Percentiles rank a stretch among this genome's conserved stretches.
Conservation (phyloP, 2,329 filamentous ascomycete species). For the Apiospora pterosperma region DNA sequence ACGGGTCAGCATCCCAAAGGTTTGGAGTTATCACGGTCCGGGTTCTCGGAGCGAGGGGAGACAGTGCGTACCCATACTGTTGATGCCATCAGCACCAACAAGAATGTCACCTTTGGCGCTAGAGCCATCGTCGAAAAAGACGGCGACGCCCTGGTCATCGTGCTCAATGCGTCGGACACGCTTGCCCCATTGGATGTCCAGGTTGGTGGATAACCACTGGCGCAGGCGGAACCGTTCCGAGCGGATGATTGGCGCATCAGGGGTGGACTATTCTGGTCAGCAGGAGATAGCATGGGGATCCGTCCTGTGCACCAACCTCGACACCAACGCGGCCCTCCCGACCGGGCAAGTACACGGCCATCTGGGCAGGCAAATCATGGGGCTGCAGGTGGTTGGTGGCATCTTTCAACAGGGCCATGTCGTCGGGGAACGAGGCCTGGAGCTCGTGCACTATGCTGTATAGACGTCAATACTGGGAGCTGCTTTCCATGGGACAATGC, state of each 20-base stretch:
- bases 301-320: too few species aligned
- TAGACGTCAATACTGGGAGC: too few species aligned
- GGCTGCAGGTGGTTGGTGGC: not conserved
- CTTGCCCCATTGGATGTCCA: slow-evolving; percentile 24
- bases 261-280: not conserved
- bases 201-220: slow-evolving; percentile 20
- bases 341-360: not conserved
- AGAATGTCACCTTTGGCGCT: slow-evolving; percentile 20
- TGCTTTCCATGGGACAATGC: too few species aligned
- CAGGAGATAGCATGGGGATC: too few species aligned
- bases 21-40: too few species aligned
- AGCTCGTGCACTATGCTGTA: not conserved
- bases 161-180: slow-evolving; percentile 14
- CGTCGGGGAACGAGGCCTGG: not conserved
- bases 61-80: slow-evolving; percentile 17
- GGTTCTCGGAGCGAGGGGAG: too few species aligned
- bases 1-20: too few species aligned
- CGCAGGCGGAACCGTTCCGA: slow-evolving; percentile 19
- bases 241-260: slow-evolving; percentile 9
- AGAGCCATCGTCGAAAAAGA: slow-evolving; percentile 22
- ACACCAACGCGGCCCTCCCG: not conserved
- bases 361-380: not conserved
- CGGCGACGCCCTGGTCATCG: slow-evolving; percentile 10
- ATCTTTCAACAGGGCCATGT: slow-evolving; percentile 11
- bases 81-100: slow-evolving; percentile 24